Evolutionary conservation across 2,329 filamentous ascomycete species (phyloP).

Genomic region (Neopestalotiopsis rosae): DNA sequence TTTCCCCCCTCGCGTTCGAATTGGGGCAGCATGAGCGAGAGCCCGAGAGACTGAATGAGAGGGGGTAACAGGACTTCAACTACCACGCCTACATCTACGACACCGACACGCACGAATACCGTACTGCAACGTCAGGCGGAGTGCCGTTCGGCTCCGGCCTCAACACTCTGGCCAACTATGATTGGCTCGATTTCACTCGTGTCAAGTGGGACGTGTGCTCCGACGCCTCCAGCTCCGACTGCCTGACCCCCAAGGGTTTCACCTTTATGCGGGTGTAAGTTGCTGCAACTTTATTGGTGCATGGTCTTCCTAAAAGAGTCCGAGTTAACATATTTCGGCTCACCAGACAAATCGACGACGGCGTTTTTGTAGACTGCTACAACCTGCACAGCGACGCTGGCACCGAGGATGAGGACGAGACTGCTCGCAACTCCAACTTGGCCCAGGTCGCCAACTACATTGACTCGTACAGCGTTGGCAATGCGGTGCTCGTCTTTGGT

Average conservation of each 20-base stretch:
- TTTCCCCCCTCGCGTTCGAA: neutral
- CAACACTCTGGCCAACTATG: slow-evolving; percentile 65
- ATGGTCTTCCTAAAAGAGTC: too few species aligned
- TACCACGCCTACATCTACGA: slow-evolving; percentile 69
- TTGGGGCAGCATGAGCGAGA: neutral
- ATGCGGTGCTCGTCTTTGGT: slow-evolving; percentile 67
- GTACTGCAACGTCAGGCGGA: slow-evolving; percentile 69
- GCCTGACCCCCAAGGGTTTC: slow-evolving; percentile 73
- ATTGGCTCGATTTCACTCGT: slow-evolving; percentile 61
- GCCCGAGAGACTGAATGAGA: neutral
- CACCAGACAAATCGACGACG: slow-evolving; percentile 46
- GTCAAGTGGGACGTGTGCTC: slow-evolving; percentile 66
- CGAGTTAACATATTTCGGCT: too few species aligned
- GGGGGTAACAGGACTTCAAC: slow-evolving; percentile 61
- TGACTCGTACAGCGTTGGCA: slow-evolving; percentile 58
- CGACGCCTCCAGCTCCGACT: slow-evolving; percentile 60
- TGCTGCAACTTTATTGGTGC: too few species aligned
- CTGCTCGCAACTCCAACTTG: slow-evolving; percentile 63
- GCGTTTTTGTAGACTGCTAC: slow-evolving; percentile 66
- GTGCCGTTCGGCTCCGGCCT: slow-evolving; percentile 67
- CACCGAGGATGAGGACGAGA: slow-evolving; percentile 54
- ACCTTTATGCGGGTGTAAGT: slow-evolving; percentile 63
- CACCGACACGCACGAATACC: slow-evolving; percentile 62
- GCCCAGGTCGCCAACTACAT: slow-evolving; percentile 65
- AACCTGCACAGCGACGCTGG: slow-evolving; percentile 73